A percentile compares a stretch with the other conserved stretches of the same genome.
Evolutionary conservation across 108 stramenopile species (phyloP).

Genomic region (Skeletonema potamos): DNA sequence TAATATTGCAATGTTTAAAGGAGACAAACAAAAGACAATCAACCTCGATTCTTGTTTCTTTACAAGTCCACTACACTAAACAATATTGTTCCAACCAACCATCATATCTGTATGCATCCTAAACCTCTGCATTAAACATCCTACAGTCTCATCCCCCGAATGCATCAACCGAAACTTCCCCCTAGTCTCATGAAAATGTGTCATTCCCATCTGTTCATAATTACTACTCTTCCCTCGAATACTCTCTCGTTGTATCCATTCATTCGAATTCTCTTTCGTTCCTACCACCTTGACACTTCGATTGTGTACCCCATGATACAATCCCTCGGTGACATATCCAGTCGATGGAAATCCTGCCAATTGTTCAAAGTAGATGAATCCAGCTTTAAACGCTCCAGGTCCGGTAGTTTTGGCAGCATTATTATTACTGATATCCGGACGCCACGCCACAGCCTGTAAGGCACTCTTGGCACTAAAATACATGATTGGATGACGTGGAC

Average conservation of each 20-base stretch:
- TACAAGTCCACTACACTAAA: too few species aligned
- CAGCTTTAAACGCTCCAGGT: constrained; percentile 27
- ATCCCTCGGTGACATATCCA: constrained; percentile 19
- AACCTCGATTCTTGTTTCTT: too few species aligned
- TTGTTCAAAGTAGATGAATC: constrained; percentile 11
- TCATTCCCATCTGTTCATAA: constrained; percentile 23
- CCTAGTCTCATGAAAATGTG: constrained; percentile 19
- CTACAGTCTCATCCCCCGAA: not conserved
- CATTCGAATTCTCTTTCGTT: constrained; percentile 9
- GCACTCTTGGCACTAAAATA: constrained; percentile 23
- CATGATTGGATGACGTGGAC: constrained; percentile 67
- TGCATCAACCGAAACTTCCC: constrained; percentile 5
- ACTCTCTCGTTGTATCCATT: constrained; percentile 15
- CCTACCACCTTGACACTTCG: constrained; percentile 29
- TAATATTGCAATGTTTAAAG: too few species aligned
- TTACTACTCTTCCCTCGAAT: not conserved
- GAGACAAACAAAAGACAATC: too few species aligned
- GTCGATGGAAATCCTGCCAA: not conserved
- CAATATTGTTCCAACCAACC: constrained; percentile 6
- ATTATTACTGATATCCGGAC: constrained; percentile 6
- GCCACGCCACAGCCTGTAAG: constrained; percentile 20
- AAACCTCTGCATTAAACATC: constrained; percentile 17
- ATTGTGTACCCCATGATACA: constrained; percentile 12
- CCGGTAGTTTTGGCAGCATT: constrained; percentile 28
- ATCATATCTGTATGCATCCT: constrained; percentile 7